Percentiles rank a stretch among this genome's conserved stretches.
phyloP scores from a whole-genome alignment of 805 yeast genomes.

The Zygoascus tannicola region DNA sequence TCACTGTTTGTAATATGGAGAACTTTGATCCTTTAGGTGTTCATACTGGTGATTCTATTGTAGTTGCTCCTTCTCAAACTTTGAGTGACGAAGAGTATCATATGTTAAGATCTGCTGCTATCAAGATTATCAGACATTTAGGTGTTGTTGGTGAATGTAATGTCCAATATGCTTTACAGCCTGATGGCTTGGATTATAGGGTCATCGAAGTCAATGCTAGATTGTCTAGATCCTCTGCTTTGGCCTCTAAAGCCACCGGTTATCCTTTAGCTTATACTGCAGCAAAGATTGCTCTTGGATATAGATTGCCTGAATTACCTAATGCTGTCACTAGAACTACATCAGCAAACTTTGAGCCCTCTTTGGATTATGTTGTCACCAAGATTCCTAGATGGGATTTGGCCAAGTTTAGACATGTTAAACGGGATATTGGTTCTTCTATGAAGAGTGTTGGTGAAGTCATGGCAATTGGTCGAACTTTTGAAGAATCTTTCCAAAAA shows the following conservation, averaged over 20 bases:
- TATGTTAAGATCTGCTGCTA: conserved; percentile 96
- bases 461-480: conserved; percentile 96
- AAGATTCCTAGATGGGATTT: conserved; percentile 99
- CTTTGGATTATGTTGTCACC: conserved; percentile 91
- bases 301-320: conserved; percentile 89
- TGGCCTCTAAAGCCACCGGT: conserved; percentile 98
- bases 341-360: conserved; percentile 94
- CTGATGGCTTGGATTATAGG: conserved; percentile 90
- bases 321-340: conserved; percentile 96
- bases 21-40: conserved; percentile 97
- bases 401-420: conserved; percentile 89
- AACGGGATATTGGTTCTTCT: conserved; percentile 86
- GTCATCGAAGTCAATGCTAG: conserved; percentile 97
- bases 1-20: conserved; percentile 98
- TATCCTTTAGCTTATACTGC: conserved; percentile 98
- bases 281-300: conserved; percentile 91
- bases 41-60: conserved; percentile 98
- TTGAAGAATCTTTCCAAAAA: conserved; percentile 96
- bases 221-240: conserved; percentile 91
- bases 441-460: conserved; percentile 99
- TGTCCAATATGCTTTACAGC: conserved; percentile 93
- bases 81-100: conserved; percentile 94
- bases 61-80: conserved; percentile 97
- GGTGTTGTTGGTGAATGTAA: conserved; percentile 99
- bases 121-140: conserved; percentile 91